Evolutionary conservation across 2,329 filamentous ascomycete genomes (phyloP).

Genomic region (Scolecobasidium constrictum): DNA sequence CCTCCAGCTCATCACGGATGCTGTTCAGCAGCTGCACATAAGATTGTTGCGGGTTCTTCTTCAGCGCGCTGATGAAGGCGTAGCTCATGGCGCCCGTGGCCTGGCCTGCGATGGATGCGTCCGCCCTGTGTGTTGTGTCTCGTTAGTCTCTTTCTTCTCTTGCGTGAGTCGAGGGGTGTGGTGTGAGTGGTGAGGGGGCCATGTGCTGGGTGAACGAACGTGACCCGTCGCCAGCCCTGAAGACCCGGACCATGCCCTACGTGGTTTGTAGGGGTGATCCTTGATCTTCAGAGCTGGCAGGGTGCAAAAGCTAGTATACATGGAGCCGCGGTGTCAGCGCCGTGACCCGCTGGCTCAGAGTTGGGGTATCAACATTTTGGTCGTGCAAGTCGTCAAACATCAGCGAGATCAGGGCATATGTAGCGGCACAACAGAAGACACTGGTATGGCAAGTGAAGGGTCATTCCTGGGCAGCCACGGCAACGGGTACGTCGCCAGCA

Average conservation of each 20-base stretch:
- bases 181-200: background rate
- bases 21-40: slow-evolving; percentile 94
- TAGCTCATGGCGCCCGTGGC: slow-evolving; percentile 98
- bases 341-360: too few species aligned
- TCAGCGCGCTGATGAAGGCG: slow-evolving; percentile 86
- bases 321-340: too few species aligned
- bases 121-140: slow-evolving; percentile 49
- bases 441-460: background rate
- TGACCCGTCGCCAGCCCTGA: slow-evolving; percentile 11
- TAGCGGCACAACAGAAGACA: too few species aligned
- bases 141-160: background rate
- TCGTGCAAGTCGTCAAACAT: too few species aligned
- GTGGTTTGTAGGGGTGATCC: slow-evolving; percentile 6
- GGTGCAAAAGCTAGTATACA: slow-evolving; percentile 4
- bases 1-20: slow-evolving; percentile 77
- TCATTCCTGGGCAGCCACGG: background rate
- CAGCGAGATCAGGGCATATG: too few species aligned
- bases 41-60: slow-evolving; percentile 89
- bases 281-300: slow-evolving; percentile 7
- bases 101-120: slow-evolving; percentile 77
- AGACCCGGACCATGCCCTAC: slow-evolving; percentile 4
- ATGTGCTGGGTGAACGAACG: slow-evolving; percentile 6
- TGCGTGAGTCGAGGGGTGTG: too few species aligned
- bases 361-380: too few species aligned
- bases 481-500: background rate